Percentiles rank a stretch among this genome's conserved stretches.
Conservation (phyloP, 768 basidiomycete genomes). For the Rubroboletus satanas region DNA sequence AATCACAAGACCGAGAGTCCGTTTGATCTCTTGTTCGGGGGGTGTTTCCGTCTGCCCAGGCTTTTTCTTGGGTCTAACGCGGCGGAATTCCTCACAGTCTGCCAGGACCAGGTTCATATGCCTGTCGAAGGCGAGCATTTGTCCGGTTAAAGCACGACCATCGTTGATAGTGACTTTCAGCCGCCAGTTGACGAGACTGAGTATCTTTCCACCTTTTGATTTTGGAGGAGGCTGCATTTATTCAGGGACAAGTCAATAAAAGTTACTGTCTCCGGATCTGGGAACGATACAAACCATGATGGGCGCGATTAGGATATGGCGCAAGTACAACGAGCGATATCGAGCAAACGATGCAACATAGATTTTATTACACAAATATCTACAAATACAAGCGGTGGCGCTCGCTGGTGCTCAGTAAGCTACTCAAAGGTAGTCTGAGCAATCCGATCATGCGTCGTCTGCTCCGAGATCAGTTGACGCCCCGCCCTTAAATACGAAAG, state of each 20-base stretch:
- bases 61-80: conserved; percentile 91
- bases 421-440: background rate
- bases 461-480: background rate
- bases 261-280: conserved; percentile 4
- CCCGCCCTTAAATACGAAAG: background rate
- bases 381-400: conserved; percentile 27
- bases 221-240: conserved; percentile 82
- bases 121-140: conserved; percentile 99
- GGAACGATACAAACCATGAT: conserved; percentile 49
- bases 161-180: conserved; percentile 97
- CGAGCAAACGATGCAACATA: conserved; percentile 22
- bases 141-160: conserved; percentile 90
- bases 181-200: conserved; percentile 95
- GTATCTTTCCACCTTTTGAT: conserved; percentile 98
- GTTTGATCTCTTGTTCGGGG: conserved; percentile 90
- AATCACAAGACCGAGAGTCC: conserved; percentile 94
- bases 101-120: conserved; percentile 99
- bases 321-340: conserved; percentile 17
- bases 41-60: conserved; percentile 66
- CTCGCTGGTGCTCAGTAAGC: background rate
- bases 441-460: too few relatives aligned
- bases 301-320: conserved; percentile 38
- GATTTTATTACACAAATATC: conserved; percentile 28
- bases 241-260: conserved; percentile 9
- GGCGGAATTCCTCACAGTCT: conserved; percentile 96